A percentile compares a stretch with the other conserved stretches of the same genome.
Evolutionary conservation across 768 basidiomycete genomes (phyloP).

Genomic region (Leccinum pellstonianum): DNA sequence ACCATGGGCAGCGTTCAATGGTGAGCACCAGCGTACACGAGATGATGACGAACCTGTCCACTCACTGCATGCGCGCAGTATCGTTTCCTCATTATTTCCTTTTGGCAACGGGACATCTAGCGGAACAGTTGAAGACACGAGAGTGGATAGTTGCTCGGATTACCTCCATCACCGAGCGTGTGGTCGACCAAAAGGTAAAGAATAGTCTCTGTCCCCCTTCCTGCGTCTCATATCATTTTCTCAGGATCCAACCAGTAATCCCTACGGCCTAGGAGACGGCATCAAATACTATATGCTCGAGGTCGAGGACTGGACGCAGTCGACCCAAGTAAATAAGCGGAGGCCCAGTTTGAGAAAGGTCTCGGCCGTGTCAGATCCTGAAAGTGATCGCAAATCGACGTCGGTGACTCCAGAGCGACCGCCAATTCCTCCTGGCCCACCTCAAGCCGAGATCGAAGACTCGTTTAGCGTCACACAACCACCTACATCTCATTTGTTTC

Average conservation of each 20-base stretch:
- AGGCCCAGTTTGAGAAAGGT: slow-evolving; percentile 52
- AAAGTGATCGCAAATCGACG: slow-evolving; percentile 37
- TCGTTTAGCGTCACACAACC: slow-evolving; percentile 63
- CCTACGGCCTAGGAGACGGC: slow-evolving; percentile 85
- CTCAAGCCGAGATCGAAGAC: slow-evolving; percentile 71
- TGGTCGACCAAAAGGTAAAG: slow-evolving; percentile 73
- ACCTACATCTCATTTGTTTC: slow-evolving; percentile 68
- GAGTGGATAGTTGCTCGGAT: slow-evolving; percentile 97
- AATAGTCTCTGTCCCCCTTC: neutral
- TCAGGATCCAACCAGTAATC: slow-evolving; percentile 81
- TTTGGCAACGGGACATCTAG: slow-evolving; percentile 79
- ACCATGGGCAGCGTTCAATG: slow-evolving; percentile 99
- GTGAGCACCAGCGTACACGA: slow-evolving; percentile 43
- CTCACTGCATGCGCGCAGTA: slow-evolving; percentile 44
- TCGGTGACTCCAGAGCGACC: slow-evolving; percentile 14
- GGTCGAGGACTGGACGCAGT: slow-evolving; percentile 91
- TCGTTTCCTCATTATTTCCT: slow-evolving; percentile 98
- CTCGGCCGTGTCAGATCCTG: slow-evolving; percentile 38
- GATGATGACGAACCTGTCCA: neutral
- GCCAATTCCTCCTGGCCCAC: slow-evolving; percentile 52
- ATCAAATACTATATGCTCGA: slow-evolving; percentile 93
- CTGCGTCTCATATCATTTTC: slow-evolving; percentile 3
- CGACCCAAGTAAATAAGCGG: slow-evolving; percentile 59
- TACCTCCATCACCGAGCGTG: slow-evolving; percentile 80
- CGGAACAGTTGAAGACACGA: slow-evolving; percentile 83